phyloP scores from a whole-genome alignment of 805 yeast genomes.

The Yamadazyma sp. region DNA sequence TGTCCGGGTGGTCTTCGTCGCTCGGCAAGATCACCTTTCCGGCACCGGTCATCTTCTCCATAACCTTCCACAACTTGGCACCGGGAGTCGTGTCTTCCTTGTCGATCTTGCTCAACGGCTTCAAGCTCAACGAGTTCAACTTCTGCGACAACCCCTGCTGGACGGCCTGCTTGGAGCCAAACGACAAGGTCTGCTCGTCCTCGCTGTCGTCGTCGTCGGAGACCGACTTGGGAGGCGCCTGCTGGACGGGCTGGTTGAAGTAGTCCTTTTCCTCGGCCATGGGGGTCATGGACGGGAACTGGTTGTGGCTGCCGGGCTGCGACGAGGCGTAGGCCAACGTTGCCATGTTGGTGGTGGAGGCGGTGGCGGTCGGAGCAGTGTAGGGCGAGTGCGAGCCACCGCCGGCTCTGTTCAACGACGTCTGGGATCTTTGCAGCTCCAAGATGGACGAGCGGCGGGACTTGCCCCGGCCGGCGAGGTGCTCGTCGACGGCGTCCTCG shows the following conservation, averaged over 20 bases:
- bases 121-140: conserved; percentile 35
- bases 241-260: conserved; percentile 33
- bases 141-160: conserved; percentile 54
- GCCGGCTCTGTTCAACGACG: conserved; percentile 24
- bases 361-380: conserved; percentile 80
- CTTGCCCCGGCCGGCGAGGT: conserved; percentile 31
- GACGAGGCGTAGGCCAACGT: conserved; percentile 45
- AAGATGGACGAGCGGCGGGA: conserved; percentile 36
- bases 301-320: conserved; percentile 30
- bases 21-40: conserved; percentile 79
- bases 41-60: conserved; percentile 80
- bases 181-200: conserved; percentile 54
- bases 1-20: conserved; percentile 56
- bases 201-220: conserved; percentile 35
- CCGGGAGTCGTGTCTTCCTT: conserved; percentile 40
- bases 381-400: conserved; percentile 59
- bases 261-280: conserved; percentile 39
- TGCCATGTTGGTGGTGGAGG: conserved; percentile 57
- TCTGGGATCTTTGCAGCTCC: conserved; percentile 29
- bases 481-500: conserved; percentile 51
- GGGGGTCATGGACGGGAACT: conserved; percentile 37
- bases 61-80: conserved; percentile 77
- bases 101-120: conserved; percentile 37
- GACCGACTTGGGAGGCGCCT: conserved; percentile 10
- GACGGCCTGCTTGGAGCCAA: conserved; percentile 56